Base-by-base conservation (phyloP, 106 monocot species). In the Dioscorea zingiberensis region DNA sequence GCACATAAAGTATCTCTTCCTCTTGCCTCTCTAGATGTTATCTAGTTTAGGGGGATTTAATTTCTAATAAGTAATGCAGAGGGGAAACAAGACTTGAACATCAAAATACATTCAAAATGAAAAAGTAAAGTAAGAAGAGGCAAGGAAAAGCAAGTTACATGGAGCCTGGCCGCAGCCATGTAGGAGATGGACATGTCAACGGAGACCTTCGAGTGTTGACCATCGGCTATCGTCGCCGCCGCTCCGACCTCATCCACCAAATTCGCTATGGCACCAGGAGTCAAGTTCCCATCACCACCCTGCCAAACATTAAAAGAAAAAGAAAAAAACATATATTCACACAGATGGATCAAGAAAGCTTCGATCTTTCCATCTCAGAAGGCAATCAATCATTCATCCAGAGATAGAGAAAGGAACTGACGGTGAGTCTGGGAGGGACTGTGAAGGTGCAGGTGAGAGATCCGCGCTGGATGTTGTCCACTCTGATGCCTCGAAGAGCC, bases 241-340 rank as follows among this genome's bases (percentile, higher is more conserved):
- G 59, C 65, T 49, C 90, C 90, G 6, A 87, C 55, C 84, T 90
- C 87, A 62, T 94, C 94, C 49, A 94, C 94, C 55, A 94, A 62
- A 45, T 76, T 80, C 0, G 82, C 81, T 10, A 94, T 83, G 1
- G 90, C 94, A 15, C 94, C 94, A 0, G 77, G 13, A 8, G 90
- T 72, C 63, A 94, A 48, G 23, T 75, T 81, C 69, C 93, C 93
- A 11, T 54, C 75, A 55, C 14, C 15, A 47, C 76, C 89, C 93
- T 94, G 69, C 53, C 32, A 57, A 48, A 69, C 16, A 13, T 18
- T 3, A 23, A 22, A 19, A 60, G 47, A 12, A 5, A 55, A 6
- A 53, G 1, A 16, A 53, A 53, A 1, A 44, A 94, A 87, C 60
- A 90, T 58, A 45, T 73, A 53, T 16, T 53, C 51, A 53, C 4